Base-by-base conservation (phyloP, 2,329 filamentous ascomycete species). In the Ascosphaera acerosa region DNA sequence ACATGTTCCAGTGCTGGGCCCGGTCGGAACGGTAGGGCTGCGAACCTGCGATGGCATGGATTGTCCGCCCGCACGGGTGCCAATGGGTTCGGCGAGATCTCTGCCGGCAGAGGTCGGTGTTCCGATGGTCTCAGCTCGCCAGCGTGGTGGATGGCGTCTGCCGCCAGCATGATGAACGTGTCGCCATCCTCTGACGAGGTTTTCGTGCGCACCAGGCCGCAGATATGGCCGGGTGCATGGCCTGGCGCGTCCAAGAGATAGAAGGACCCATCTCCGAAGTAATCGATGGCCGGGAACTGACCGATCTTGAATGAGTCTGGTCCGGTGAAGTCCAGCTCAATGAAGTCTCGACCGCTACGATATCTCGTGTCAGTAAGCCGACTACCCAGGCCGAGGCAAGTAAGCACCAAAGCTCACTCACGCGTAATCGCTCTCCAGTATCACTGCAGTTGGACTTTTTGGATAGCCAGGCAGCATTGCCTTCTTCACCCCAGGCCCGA, bases 401-500 rank as follows among this genome's bases (percentile, higher is more conserved):
- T n/a, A n/a, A n/a, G n/a, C n/a, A n/a, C n/a, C n/a, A n/a, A n/a
- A n/a, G n/a, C n/a, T n/a, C n/a, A n/a, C n/a, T n/a, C 25, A 52
- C 32, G 15, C 32, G 15, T 16, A 49, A 33, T 57, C 51, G 10
- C 39, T 47, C 23, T 53, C 49, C 3, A 44, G 40, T 0, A 57
- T 40, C 0, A 41, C 40, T 1, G 47, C 48, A 0, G 54, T 38
- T 2, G 44, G 41, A 15, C 53, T 48, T 2, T 39, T 34, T 0
- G 62, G 63, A 30, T 51, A 61, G 1, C 57, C 61, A 0, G 62
- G 62, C 3, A 57, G 39, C 38, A 58, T 53, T 0, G 43, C 42
- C 2, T 51, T 36, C 30, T 54, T 58, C 42, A 65, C 59, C 0
- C 62, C 62, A 0, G 62, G 56, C 0, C 64, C 64, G 3, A 65